A percentile compares a stretch with the other conserved stretches of the same genome.
Evolutionary conservation across 768 basidiomycete genomes (phyloP).

Genomic region (Filobasidium wieringae): DNA sequence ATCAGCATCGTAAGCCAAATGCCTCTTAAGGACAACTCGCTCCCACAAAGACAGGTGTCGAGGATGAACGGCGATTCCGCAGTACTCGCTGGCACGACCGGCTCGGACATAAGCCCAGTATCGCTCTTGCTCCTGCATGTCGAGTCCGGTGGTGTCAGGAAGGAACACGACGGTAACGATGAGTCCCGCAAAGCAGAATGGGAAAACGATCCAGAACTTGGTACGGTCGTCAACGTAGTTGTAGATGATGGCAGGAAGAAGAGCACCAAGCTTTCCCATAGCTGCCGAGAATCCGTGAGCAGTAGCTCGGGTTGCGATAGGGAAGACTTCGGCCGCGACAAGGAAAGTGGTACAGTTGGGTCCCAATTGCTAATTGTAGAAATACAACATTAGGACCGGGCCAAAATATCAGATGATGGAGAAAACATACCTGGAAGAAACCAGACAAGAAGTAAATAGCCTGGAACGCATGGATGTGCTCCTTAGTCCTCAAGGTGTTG

Average conservation of each 20-base stretch:
- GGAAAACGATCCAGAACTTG: constrained; percentile 40
- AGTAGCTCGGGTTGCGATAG: constrained; percentile 41
- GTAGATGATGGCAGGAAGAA: constrained; percentile 40
- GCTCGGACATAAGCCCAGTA: constrained; percentile 39
- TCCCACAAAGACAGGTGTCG: constrained; percentile 39
- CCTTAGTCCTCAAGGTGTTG: constrained; percentile 22
- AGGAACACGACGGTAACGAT: constrained; percentile 30
- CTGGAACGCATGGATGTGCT: constrained; percentile 40
- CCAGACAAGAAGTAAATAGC: constrained; percentile 39
- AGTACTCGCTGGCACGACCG: constrained; percentile 37
- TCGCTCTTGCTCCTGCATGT: constrained; percentile 41
- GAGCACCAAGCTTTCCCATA: constrained; percentile 40
- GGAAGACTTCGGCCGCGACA: constrained; percentile 42
- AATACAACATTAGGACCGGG: constrained; percentile 21
- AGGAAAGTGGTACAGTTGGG: constrained; percentile 40
- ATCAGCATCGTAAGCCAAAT: constrained; percentile 38
- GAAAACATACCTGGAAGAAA: constrained; percentile 42
- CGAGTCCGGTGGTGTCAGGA: constrained; percentile 42
- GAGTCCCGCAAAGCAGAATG: constrained; percentile 35
- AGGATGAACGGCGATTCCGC: constrained; percentile 41
- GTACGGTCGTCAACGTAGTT: constrained; percentile 37
- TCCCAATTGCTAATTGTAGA: constrained; percentile 9
- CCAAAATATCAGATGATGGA: no score
- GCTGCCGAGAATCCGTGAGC: constrained; percentile 41
- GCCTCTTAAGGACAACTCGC: constrained; percentile 35